Conservation (phyloP, 2,329 filamentous ascomycete genomes). For the Verticillium klebahnii region DNA sequence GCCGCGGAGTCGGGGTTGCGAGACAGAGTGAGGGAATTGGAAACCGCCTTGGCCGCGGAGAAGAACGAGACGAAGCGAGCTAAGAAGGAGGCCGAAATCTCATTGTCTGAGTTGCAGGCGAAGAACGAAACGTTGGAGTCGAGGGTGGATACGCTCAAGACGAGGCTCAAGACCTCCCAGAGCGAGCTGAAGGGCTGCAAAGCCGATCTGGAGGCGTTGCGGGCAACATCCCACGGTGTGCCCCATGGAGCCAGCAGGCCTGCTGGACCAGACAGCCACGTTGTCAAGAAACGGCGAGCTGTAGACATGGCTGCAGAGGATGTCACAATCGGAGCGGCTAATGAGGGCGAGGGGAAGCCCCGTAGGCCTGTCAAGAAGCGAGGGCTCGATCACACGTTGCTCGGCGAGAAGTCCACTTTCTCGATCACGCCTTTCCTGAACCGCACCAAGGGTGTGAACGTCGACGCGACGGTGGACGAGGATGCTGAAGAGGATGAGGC, state of each 20-base stretch:
- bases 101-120: slow-evolving; percentile 55
- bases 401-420: slow-evolving; percentile 86
- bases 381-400: slow-evolving; percentile 50
- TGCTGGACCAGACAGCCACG: slow-evolving; percentile 19
- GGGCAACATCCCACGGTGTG: slow-evolving; percentile 13
- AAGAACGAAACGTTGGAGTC: slow-evolving; percentile 64
- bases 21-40: slow-evolving; percentile 26
- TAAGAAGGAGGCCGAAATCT: slow-evolving; percentile 44
- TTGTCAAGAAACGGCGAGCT: slow-evolving; percentile 37
- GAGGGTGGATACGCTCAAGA: slow-evolving; percentile 64
- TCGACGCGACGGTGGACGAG: slow-evolving; percentile 27
- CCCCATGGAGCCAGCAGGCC: background rate
- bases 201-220: slow-evolving; percentile 31
- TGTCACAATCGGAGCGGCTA: slow-evolving; percentile 33
- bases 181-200: slow-evolving; percentile 62
- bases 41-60: slow-evolving; percentile 31
- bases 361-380: slow-evolving; percentile 51
- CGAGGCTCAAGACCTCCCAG: slow-evolving; percentile 65
- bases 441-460: slow-evolving; percentile 53
- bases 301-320: background rate
- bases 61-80: slow-evolving; percentile 41
- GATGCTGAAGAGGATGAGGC: slow-evolving; percentile 21
- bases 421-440: slow-evolving; percentile 94
- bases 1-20: slow-evolving; percentile 36
- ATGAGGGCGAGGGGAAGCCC: slow-evolving; percentile 34